Evolutionary conservation across 2,329 filamentous ascomycete species (phyloP).

Genomic region (Colletotrichum sojae): DNA sequence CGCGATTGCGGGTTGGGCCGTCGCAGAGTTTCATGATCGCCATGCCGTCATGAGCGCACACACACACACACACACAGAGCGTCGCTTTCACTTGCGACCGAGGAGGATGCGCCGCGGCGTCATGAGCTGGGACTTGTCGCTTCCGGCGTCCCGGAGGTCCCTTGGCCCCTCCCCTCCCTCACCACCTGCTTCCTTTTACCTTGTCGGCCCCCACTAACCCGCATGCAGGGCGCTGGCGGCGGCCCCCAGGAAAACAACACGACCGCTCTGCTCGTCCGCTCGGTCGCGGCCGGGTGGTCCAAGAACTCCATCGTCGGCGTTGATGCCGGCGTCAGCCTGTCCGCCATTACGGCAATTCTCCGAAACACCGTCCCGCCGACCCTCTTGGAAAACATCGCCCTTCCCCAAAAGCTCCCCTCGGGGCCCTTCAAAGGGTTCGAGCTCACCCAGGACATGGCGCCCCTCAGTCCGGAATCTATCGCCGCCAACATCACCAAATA

Average conservation of each 20-base stretch:
- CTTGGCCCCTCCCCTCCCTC: neutral
- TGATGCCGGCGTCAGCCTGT: conserved; percentile 91
- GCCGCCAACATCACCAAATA: conserved; percentile 84
- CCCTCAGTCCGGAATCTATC: conserved; percentile 71
- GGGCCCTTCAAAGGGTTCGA: conserved; percentile 88
- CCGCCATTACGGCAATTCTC: conserved; percentile 86
- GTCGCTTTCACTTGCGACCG: neutral
- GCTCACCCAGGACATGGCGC: conserved; percentile 75
- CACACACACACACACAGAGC: neutral
- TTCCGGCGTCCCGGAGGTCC: neutral
- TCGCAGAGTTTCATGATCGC: neutral
- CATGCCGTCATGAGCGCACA: no score
- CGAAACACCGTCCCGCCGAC: conserved; percentile 64
- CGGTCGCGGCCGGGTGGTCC: conserved; percentile 82
- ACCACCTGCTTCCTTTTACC: neutral
- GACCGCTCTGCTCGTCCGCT: conserved; percentile 90
- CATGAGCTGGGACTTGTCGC: neutral
- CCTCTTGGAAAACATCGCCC: conserved; percentile 53
- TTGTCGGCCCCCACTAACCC: conserved; percentile 20
- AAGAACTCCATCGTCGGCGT: conserved; percentile 90
- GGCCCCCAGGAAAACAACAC: conserved; percentile 92
- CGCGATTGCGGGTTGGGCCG: conserved; percentile 16
- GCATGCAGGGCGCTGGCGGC: conserved; percentile 83
- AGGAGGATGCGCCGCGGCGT: neutral
- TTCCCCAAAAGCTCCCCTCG: conserved; percentile 69